A percentile compares a stretch with the other conserved stretches of the same genome.
phyloP scores from a whole-genome alignment of 169 alveolate species.

The Plasmodium gonderi region DNA sequence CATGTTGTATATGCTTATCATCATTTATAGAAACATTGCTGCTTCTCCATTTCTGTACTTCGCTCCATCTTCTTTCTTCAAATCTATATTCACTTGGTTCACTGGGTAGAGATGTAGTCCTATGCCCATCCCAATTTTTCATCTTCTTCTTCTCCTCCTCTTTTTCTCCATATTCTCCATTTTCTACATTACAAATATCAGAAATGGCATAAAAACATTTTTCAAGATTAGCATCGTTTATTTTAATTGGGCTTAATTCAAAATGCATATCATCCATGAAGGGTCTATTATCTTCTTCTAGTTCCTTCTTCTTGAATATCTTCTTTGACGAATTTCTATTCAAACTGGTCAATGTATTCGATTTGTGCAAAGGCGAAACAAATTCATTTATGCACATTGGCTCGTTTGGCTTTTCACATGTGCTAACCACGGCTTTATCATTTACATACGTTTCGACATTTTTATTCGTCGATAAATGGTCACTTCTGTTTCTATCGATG shows the following conservation, averaged over 20 bases:
- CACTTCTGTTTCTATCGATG: no score
- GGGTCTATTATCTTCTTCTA: background rate
- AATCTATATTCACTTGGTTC: background rate
- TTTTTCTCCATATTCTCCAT: no score
- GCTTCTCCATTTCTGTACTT: background rate
- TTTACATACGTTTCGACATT: no score
- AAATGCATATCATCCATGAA: slow-evolving; percentile 7
- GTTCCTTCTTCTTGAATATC: background rate
- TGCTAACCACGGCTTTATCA: no score
- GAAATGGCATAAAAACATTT: slow-evolving; percentile 10
- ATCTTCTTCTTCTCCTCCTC: background rate
- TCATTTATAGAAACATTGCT: background rate
- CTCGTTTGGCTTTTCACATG: no score
- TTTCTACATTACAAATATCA: background rate
- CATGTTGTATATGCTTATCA: background rate
- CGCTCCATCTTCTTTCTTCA: background rate
- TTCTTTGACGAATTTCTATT: background rate
- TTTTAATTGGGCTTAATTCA: background rate
- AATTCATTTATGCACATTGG: no score
- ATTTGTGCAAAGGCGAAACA: no score
- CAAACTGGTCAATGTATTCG: no score
- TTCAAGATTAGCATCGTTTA: background rate
- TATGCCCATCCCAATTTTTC: background rate
- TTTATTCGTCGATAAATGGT: no score
- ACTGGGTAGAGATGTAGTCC: background rate